Evolutionary conservation across 2,329 filamentous ascomycete genomes (phyloP).

Genomic region (Gliomastix tumulicola): DNA sequence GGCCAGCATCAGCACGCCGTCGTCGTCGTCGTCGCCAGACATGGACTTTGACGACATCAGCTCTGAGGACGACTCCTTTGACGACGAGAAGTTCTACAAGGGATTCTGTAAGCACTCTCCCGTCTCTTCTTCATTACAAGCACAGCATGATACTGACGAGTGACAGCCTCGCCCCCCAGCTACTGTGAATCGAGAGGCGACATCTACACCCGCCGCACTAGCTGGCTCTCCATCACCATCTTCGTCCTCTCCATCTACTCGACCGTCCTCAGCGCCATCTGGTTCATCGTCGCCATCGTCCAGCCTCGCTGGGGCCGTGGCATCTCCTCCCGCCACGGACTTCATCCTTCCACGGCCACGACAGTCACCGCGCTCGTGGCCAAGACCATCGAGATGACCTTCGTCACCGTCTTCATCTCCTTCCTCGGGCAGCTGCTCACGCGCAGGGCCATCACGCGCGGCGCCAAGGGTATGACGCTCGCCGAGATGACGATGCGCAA

Average conservation of each 20-base stretch:
- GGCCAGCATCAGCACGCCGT: too few relatives aligned
- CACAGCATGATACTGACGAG: not conserved
- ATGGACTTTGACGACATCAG: not conserved
- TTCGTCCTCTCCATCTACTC: slow-evolving; percentile 52
- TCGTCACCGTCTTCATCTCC: slow-evolving; percentile 69
- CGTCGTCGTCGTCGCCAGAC: too few relatives aligned
- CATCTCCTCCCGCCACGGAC: slow-evolving; percentile 44
- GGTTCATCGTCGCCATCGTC: slow-evolving; percentile 52
- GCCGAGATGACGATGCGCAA: slow-evolving; percentile 72
- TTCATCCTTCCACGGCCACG: slow-evolving; percentile 59
- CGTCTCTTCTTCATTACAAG: too few relatives aligned
- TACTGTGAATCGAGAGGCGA: slow-evolving; percentile 23
- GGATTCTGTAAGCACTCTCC: slow-evolving; percentile 24
- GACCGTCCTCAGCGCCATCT: slow-evolving; percentile 58
- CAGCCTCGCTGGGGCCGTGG: slow-evolving; percentile 55
- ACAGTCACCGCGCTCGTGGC: slow-evolving; percentile 63
- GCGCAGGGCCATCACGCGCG: slow-evolving; percentile 56
- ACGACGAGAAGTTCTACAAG: slow-evolving; percentile 18
- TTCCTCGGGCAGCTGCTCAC: slow-evolving; percentile 70
- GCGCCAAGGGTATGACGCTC: slow-evolving; percentile 59
- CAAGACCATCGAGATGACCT: slow-evolving; percentile 71
- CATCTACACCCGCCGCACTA: slow-evolving; percentile 20
- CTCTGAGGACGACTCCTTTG: slow-evolving; percentile 7
- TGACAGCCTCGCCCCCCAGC: slow-evolving; percentile 15
- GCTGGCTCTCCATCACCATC: slow-evolving; percentile 43